Evolutionary conservation across 73 alveolate genomes (phyloP).

Genomic region (Tetrahymena borealis): DNA sequence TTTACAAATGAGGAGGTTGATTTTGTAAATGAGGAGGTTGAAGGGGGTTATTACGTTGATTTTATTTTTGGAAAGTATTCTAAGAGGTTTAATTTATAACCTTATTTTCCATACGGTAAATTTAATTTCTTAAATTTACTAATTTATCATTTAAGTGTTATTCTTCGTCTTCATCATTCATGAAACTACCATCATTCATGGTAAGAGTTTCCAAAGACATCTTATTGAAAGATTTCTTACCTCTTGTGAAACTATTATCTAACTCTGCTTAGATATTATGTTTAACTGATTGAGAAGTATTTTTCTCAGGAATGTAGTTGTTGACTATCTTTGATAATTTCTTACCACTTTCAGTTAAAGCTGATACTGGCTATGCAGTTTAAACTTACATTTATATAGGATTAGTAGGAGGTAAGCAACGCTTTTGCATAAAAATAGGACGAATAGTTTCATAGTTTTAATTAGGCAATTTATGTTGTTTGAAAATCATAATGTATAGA

Average conservation of each 20-base stretch:
- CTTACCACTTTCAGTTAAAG: neutral
- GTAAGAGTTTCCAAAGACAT: neutral
- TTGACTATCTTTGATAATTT: neutral
- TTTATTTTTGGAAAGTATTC: neutral
- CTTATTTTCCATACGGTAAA: neutral
- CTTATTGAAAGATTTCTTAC: neutral
- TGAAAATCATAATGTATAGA: neutral
- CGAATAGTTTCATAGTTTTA: neutral
- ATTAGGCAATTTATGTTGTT: neutral
- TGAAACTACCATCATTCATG: neutral
- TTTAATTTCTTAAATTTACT: neutral
- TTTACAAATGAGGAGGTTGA: neutral
- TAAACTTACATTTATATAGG: neutral
- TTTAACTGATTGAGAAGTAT: neutral
- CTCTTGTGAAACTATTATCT: neutral
- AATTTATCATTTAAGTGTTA: neutral
- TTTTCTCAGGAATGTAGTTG: neutral
- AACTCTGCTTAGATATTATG: neutral
- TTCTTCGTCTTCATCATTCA: neutral
- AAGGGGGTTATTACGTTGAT: neutral
- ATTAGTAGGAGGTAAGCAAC: neutral
- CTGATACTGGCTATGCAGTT: neutral
- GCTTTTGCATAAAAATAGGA: neutral
- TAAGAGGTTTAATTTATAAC: neutral
- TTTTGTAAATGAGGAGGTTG: neutral